Evolutionary conservation across 2,329 filamentous ascomycete species (phyloP).

Genomic region (Chrysoporthe deuterocubensis): DNA sequence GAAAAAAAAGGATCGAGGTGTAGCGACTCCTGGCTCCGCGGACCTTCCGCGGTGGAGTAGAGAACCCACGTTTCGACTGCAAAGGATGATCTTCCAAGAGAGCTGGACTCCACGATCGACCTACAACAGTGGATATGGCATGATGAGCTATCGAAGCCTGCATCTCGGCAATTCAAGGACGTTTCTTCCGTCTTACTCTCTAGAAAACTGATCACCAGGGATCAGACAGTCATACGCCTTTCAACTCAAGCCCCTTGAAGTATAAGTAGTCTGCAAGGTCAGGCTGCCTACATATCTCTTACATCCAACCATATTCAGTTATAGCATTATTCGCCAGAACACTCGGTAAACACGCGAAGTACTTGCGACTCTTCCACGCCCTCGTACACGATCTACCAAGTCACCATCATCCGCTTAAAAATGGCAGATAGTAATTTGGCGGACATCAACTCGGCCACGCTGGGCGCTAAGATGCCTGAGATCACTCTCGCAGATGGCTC

Average conservation of each 20-base stretch:
- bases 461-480: slow-evolving; percentile 36
- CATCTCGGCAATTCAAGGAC: neutral
- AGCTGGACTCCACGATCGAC: neutral
- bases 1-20: neutral
- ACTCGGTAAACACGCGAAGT: neutral
- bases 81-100: neutral
- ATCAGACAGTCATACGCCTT: neutral
- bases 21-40: neutral
- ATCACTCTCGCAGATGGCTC: slow-evolving; percentile 36
- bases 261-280: neutral
- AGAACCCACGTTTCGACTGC: neutral
- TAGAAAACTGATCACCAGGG: neutral
- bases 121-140: neutral
- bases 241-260: neutral
- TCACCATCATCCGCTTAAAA: neutral
- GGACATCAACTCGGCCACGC: slow-evolving; percentile 34
- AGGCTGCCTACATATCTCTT: no score
- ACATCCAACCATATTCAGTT: neutral
- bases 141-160: neutral
- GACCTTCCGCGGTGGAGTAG: neutral
- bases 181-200: neutral
- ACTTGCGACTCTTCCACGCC: neutral
- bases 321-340: neutral
- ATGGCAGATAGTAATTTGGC: slow-evolving; percentile 28
- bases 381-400: neutral